Base-by-base conservation (phyloP, 2,329 filamentous ascomycete species). In the Shiraia sp. region DNA sequence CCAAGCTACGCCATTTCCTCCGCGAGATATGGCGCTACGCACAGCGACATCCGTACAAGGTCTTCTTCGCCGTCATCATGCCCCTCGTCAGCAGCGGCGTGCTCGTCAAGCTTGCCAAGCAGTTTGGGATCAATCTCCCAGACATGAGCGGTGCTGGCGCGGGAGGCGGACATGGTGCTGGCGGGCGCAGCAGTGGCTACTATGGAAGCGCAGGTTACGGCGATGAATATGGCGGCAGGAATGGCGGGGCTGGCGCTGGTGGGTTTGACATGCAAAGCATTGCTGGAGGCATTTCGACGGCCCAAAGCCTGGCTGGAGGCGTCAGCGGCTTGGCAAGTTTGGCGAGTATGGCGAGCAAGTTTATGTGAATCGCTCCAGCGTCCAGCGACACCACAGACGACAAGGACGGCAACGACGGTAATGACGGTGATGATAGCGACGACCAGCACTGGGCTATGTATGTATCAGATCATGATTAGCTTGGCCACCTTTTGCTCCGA, bases 61-160 rank as follows among this genome's bases (percentile, higher is more conserved):
- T 95, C 33, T 88, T 96, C 75, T 87, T 96, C 75, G 80, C 90
- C 49, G 86, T 96, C 49, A 80, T 96, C 59, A 83, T 96, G 80
- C 92, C 92, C 8, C 78, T 97, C 43, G 75, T 96, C 59, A 90
- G 86, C 1, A 89, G 89, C 36, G 92, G 92, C 23, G 86, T 88
- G 19, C 72, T 96, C 53, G 85, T 85, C 7, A 88, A 86, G 32
- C 75, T 96, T 31, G 79, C 96, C 32, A 81, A 82, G 26, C 83
- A 85, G 63, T 87, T 96, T 68, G 91, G 91, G 15, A 76, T 97
- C 47, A 79, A 85, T 49, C 70, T 96, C 51, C 91, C 91, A 1
- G 75, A 77, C 45, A 63, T 71, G 48, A 69, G 70, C 5, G 65
- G 64, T 1, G 10, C 9, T 2, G 53, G 51, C 25, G 45, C 62